A percentile compares a stretch with the other conserved stretches of the same genome.
phyloP scores from a whole-genome alignment of 2,329 filamentous ascomycete species.

The Hypoxylon sp. region DNA sequence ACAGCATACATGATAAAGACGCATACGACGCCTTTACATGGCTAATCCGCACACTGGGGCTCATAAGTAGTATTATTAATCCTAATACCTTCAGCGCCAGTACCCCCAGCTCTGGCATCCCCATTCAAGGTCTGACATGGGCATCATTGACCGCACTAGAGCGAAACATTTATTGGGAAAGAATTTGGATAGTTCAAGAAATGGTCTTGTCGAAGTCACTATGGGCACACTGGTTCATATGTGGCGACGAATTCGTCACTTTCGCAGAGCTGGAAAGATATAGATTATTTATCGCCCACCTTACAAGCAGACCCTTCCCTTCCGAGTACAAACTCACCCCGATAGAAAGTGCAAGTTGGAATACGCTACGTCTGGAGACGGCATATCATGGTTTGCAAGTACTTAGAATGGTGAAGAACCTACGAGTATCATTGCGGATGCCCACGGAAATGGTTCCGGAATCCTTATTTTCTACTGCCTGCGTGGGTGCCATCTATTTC shows the following conservation, averaged over 20 bases:
- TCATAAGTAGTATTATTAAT: too few species aligned
- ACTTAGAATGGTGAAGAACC: neutral
- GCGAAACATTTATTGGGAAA: neutral
- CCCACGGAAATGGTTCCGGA: neutral
- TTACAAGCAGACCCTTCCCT: too few species aligned
- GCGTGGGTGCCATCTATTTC: neutral
- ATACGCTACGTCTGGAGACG: neutral
- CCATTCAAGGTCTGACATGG: too few species aligned
- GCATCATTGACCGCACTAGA: neutral
- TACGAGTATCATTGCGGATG: neutral
- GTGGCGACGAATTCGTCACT: neutral
- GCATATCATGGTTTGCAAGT: too few species aligned
- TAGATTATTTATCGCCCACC: neutral
- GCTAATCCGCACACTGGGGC: too few species aligned
- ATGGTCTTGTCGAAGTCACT: neutral
- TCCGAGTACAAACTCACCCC: neutral
- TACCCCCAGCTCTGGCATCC: too few species aligned
- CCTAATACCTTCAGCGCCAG: too few species aligned
- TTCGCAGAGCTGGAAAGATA: neutral
- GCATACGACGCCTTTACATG: too few species aligned
- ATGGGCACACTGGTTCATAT: slow-evolving; percentile 2
- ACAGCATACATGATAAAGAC: too few species aligned
- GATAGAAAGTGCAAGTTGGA: neutral
- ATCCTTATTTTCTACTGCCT: neutral
- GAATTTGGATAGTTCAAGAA: slow-evolving; percentile 10